Base-by-base conservation (phyloP, 257 asterid genomes). In the Plantago major region DNA sequence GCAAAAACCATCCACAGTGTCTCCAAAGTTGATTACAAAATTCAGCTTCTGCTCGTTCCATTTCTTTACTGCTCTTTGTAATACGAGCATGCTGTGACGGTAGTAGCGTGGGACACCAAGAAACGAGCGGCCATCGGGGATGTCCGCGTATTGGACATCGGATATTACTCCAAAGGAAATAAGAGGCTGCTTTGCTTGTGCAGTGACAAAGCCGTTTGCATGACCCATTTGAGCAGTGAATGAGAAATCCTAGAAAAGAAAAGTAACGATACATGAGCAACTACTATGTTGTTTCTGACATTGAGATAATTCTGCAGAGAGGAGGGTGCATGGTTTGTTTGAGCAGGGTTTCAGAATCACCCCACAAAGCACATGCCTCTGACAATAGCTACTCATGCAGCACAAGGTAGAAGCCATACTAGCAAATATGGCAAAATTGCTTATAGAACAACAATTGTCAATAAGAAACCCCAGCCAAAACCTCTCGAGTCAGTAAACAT, bases 31-130 rank as follows among this genome's bases (percentile, higher is more conserved):
- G 19, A 93, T 73, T 8, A 74, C 86, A 15, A 93, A 89, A 11
- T 70, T 79, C 52, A 78, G 75, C 58, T 76, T 76, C 47, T 79
- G 69, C 11, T 79, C 65, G 1, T 77, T 76, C 86, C 86, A 93
- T 58, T 72, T 76, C 54, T 79, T 67, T 7, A 82, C 86, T 11
- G 96, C 99, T 76, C 96, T 79, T 65, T 81, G 92, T 65, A 93
- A 48, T 47, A 89, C 96, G 46, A 73, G 81, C 46, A 78, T 42
- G 76, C 97, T 89, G 74, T 89, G 89, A 63, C 89, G 71, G 73
- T 89, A 93, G 78, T 89, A 93, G 55, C 97, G 95, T 28, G 99
- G 97, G 22, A 89, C 95, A 30, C 97, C 99, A 46, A 75, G 90
- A 76, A 93, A 87, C 9, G 99, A 93, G 68, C 74, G 60, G 44